phyloP scores from a whole-genome alignment of 352 stramenopile genomes.

The Thalassiosira mediterranea region DNA sequence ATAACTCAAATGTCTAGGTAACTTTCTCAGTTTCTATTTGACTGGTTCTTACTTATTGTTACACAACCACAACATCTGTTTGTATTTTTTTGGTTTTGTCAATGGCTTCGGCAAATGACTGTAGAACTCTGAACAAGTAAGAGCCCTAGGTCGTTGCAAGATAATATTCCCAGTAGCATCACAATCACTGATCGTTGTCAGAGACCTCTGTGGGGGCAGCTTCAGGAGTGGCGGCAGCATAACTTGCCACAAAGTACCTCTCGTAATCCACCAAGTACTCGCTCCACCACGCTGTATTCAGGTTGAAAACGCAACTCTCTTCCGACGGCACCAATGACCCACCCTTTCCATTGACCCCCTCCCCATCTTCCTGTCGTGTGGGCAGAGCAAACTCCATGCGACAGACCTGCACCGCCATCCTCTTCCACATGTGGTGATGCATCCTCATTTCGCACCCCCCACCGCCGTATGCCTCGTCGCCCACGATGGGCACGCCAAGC shows the following conservation, averaged over 20 bases:
- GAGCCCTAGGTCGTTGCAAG: too few relatives aligned
- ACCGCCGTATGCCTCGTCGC: slow-evolving; percentile 38
- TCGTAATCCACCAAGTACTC: slow-evolving; percentile 55
- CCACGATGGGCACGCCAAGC: slow-evolving; percentile 44
- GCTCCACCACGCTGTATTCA: slow-evolving; percentile 50
- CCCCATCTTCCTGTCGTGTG: slow-evolving; percentile 31
- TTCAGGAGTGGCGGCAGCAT: too few relatives aligned
- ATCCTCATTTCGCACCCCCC: slow-evolving; percentile 35
- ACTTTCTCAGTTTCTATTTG: too few relatives aligned
- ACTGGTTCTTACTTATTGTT: too few relatives aligned
- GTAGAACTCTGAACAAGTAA: too few relatives aligned
- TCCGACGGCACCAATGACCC: slow-evolving; percentile 28
- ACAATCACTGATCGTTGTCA: too few relatives aligned
- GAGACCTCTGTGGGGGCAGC: too few relatives aligned
- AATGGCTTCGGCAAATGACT: too few relatives aligned
- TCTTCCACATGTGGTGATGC: slow-evolving; percentile 43
- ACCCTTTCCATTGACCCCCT: slow-evolving; percentile 7
- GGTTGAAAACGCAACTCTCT: slow-evolving; percentile 38
- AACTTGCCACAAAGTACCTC: slow-evolving; percentile 13
- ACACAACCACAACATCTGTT: too few relatives aligned
- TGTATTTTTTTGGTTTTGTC: too few relatives aligned
- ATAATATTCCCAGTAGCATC: too few relatives aligned
- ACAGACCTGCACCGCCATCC: slow-evolving; percentile 47
- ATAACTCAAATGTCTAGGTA: too few relatives aligned
- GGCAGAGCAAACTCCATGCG: slow-evolving; percentile 45